These are phyloP conservation scores for Prunus yedoensis DNA, from an alignment of 331 rosid genomes.

Conservation along the genomic window DNA sequence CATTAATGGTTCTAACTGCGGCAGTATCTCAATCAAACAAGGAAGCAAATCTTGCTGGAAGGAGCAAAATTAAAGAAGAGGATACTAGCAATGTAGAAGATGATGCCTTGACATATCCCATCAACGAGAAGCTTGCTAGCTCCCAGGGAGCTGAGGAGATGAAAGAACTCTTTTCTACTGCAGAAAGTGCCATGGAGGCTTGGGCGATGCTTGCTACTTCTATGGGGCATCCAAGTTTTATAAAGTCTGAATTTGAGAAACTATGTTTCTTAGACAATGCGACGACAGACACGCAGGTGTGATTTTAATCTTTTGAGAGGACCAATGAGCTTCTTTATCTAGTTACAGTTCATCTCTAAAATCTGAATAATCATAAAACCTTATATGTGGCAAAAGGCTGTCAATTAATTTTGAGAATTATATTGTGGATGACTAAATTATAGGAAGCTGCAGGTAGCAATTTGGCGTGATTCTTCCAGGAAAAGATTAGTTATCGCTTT, in stretches of 20 bases:
- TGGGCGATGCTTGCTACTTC: slow-evolving; percentile 98
- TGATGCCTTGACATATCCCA: slow-evolving; percentile 25
- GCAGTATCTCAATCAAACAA: slow-evolving; percentile 66
- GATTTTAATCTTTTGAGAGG: slow-evolving; percentile 23
- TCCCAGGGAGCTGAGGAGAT: slow-evolving; percentile 65
- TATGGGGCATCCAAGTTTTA: slow-evolving; percentile 89
- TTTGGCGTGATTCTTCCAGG: slow-evolving; percentile 82
- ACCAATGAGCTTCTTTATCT: slow-evolving; percentile 8
- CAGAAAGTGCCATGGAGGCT: slow-evolving; percentile 97
- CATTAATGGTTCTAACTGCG: slow-evolving; percentile 83
- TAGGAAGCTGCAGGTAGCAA: slow-evolving; percentile 71
- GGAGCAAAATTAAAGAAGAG: slow-evolving; percentile 39
- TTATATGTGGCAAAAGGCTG: slow-evolving; percentile 8
- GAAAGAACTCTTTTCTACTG: slow-evolving; percentile 80
- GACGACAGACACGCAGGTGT: slow-evolving; percentile 90
- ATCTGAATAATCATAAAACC: slow-evolving; percentile 8
- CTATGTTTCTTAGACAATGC: slow-evolving; percentile 81
- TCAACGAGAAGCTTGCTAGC: slow-evolving; percentile 37
- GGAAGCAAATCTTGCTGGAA: slow-evolving; percentile 43
- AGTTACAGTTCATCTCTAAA: slow-evolving; percentile 6
- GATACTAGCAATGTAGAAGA: slow-evolving; percentile 35
- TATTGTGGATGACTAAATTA: slow-evolving; percentile 27
- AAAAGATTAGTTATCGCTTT: slow-evolving; percentile 88
- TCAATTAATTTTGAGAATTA: slow-evolving; percentile 12
- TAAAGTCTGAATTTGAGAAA: slow-evolving; percentile 92